Base-by-base conservation (phyloP, 495 filamentous ascomycete species). In the Oidiodendron maius region DNA sequence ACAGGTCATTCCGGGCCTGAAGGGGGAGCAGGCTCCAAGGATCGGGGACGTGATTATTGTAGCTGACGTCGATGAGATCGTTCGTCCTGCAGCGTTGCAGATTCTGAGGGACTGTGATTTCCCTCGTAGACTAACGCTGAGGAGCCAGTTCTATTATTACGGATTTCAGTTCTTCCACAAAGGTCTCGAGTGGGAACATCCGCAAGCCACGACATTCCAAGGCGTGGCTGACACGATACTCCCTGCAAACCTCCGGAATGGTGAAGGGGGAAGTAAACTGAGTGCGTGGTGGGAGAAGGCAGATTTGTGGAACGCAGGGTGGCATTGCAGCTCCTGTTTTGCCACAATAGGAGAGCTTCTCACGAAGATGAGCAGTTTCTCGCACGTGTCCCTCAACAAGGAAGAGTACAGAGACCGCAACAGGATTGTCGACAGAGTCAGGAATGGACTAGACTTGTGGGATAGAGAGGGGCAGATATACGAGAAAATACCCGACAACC, bases 251-350 rank as follows among this genome's bases (percentile, higher is more conserved):
- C 51, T 73, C 11, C 62, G 70, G 20, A 68, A 59, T 40, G 58
- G 59, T 0, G 58, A 66, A 2, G 60, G 62, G 15, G 42, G 50
- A 2, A 58, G 26, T 50, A 38, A 37, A 21, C 13, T 56, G 5
- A 11, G 65, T 0, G 38, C 25, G 4, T 55, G 55, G 55, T 55
- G 50, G 49, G 40, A 61, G 11, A 61, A 61, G 32, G 38, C 24
- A 12, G 55, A 58, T 23, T 34, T 61, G 13, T 64, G 60, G 53
- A 63, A 68, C 50, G 67, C 64, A 1, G 66, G 59, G 2, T 75
- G 69, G 70, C 68, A 71, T 60, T 75, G 71, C 55, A 67, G 62
- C 48, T 69, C 56, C 8, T 73, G 70, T 48, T 68, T 73, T 47
- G 51, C 47, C 1, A 68, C 50, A 4, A 44, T 75, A 9, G 52